A percentile compares a stretch with the other conserved stretches of the same genome.
Evolutionary conservation across 129 eudicot genomes (phyloP).

Genomic region (Pittosporum tobira): DNA sequence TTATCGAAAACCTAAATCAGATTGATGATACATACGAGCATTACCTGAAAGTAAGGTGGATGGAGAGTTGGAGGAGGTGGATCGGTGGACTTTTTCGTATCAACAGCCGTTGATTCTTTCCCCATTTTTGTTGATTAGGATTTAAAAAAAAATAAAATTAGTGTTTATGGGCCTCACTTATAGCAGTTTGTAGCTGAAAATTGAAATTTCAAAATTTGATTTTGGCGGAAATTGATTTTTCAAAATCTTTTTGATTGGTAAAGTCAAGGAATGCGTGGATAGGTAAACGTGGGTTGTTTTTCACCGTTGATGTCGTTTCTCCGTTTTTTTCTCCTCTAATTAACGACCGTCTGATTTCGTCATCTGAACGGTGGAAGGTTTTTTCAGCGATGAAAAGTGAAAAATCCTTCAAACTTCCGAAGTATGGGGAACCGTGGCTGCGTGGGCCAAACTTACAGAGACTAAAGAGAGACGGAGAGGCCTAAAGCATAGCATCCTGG

Average conservation of each 20-base stretch:
- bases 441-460: no score
- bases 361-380: background rate
- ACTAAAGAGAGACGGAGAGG: no score
- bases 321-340: no score
- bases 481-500: no score
- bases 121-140: background rate
- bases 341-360: background rate
- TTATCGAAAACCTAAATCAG: background rate
- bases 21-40: no score
- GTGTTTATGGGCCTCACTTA: background rate
- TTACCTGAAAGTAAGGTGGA: slow-evolving; percentile 34
- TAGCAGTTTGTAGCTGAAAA: background rate
- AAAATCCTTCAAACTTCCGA: no score
- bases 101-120: background rate
- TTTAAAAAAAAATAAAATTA: no score
- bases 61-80: slow-evolving; percentile 15
- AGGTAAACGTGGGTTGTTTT: background rate
- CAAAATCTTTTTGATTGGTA: no score
- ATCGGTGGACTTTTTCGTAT: slow-evolving; percentile 16
- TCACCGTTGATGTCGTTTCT: no score
- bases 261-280: background rate
- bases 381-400: no score
- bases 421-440: no score
- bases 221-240: background rate
- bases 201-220: slow-evolving; percentile 1